These are phyloP conservation scores for Phytophthora cryptogea DNA, from an alignment of 352 stramenopile species.

Conservation along the genomic window DNA sequence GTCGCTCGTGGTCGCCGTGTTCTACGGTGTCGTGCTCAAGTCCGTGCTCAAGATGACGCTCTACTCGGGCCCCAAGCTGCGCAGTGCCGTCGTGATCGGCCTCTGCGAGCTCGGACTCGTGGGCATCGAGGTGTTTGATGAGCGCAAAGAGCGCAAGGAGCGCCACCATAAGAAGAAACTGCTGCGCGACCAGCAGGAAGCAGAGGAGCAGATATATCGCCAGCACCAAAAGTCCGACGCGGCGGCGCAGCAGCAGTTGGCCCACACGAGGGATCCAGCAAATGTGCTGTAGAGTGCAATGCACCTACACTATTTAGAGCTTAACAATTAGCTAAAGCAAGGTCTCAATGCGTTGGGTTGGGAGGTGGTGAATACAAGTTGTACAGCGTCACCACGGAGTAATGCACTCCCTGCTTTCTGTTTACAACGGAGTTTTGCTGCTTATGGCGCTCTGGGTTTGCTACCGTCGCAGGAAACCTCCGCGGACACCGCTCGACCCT, in stretches of 20 bases:
- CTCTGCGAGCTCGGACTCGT: conserved; percentile 73
- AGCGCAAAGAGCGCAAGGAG: conserved; percentile 59
- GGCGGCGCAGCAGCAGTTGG: conserved; percentile 25
- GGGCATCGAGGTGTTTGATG: conserved; percentile 74
- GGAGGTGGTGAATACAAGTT: not conserved
- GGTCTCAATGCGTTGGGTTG: not conserved
- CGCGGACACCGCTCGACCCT: too few relatives aligned
- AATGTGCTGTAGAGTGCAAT: conserved; percentile 40
- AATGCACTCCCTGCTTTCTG: too few relatives aligned
- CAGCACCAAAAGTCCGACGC: conserved; percentile 38
- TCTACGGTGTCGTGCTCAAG: conserved; percentile 63
- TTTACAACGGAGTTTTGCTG: too few relatives aligned
- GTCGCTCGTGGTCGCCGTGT: conserved; percentile 51
- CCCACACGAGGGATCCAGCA: conserved; percentile 25
- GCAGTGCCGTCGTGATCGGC: conserved; percentile 59
- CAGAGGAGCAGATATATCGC: conserved; percentile 24
- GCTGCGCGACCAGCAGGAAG: conserved; percentile 48
- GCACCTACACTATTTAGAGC: conserved; percentile 22
- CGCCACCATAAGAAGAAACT: conserved; percentile 64
- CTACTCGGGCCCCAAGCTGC: conserved; percentile 62
- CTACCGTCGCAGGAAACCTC: too few relatives aligned
- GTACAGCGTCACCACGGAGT: not conserved
- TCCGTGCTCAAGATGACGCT: conserved; percentile 64
- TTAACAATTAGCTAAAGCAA: not conserved
- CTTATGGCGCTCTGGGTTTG: too few relatives aligned